A percentile compares a stretch with the other conserved stretches of the same genome.
These are phyloP conservation scores for Colletotrichum gloeosporioides DNA, from an alignment of 2,329 filamentous ascomycete species.

Conservation along the genomic window DNA sequence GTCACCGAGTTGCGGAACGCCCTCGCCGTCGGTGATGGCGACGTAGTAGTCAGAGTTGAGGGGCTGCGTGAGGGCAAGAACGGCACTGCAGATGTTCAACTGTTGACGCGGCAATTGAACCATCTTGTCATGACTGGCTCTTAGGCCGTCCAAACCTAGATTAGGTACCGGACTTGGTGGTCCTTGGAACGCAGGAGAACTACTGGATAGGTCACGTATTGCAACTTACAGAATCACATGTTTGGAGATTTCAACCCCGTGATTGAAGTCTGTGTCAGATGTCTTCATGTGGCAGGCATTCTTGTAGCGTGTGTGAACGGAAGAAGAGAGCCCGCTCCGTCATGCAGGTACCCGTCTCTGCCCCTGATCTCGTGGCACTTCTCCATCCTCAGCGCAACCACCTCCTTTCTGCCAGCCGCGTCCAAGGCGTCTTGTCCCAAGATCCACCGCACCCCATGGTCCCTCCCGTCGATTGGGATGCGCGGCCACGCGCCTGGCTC, in stretches of 20 bases:
- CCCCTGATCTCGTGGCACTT: not conserved
- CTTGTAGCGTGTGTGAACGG: not conserved
- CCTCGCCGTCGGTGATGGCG: not conserved
- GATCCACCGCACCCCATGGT: not conserved
- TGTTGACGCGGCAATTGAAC: not conserved
- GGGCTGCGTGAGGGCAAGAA: not conserved
- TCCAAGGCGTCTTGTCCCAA: not conserved
- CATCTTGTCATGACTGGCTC: not conserved
- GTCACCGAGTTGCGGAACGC: not conserved
- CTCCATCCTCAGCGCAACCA: not conserved
- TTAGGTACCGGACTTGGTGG: not conserved
- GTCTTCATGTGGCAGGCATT: not conserved
- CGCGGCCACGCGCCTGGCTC: not conserved
- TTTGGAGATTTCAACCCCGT: not conserved
- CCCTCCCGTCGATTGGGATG: not conserved
- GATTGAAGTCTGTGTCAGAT: not conserved
- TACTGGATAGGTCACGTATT: not conserved
- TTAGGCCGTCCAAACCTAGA: rapidly evolving
- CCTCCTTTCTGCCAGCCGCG: not conserved
- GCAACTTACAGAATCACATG: not conserved
- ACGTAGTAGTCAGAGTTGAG: not conserved
- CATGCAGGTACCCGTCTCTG: not conserved
- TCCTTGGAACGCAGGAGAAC: not conserved
- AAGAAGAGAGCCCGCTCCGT: not conserved
- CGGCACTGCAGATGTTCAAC: not conserved